Percentiles rank a stretch among this genome's conserved stretches.
These are phyloP conservation scores for Pichia eremophila DNA, from an alignment of 805 yeast genomes.

Conservation along the genomic window DNA sequence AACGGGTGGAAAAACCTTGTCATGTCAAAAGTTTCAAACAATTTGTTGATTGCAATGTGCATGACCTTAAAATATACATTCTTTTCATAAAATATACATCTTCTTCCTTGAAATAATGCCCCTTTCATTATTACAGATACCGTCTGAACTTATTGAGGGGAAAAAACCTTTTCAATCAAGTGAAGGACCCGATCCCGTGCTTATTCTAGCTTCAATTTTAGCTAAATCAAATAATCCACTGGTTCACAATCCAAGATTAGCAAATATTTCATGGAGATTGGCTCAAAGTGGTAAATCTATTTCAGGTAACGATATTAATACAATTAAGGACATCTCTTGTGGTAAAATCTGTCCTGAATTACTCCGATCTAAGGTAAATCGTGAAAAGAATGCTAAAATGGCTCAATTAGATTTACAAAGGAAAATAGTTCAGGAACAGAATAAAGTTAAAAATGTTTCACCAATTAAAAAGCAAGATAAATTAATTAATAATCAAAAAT, in stretches of 20 bases:
- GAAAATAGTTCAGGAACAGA: no score
- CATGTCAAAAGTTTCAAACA: no score
- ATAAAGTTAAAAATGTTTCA: neutral
- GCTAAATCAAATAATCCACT: neutral
- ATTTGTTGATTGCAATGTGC: no score
- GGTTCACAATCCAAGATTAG: neutral
- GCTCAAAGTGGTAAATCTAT: neutral
- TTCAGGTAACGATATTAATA: neutral
- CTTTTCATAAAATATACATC: no score
- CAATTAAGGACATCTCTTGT: neutral
- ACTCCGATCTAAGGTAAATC: neutral
- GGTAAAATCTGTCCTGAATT: neutral
- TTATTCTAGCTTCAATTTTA: neutral
- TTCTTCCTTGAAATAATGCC: no score
- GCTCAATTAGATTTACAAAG: no score
- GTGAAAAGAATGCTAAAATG: neutral
- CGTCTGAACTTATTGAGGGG: no score
- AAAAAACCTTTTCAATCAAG: no score
- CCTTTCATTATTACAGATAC: no score
- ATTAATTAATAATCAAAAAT: neutral
- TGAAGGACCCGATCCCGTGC: neutral
- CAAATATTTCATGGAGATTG: neutral
- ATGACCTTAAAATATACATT: no score
- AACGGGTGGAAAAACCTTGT: no score
- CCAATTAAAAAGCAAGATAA: neutral